Base-by-base conservation (phyloP, 352 stramenopile genomes). In the Phytophthora uliginosa region DNA sequence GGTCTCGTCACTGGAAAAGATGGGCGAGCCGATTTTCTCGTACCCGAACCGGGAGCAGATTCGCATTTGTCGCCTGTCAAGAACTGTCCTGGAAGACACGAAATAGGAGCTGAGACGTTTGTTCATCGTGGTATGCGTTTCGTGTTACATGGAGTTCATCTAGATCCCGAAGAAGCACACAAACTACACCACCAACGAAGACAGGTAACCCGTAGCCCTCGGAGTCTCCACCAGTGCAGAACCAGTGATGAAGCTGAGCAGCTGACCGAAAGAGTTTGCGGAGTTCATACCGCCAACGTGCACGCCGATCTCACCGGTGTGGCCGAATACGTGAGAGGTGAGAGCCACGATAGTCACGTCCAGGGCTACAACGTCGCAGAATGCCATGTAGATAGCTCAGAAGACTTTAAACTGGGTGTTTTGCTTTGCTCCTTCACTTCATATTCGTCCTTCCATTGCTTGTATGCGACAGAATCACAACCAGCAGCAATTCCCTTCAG, bases 31-130 rank as follows among this genome's bases (percentile, higher is more conserved):
- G 45, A 56, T 83, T 38, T 93, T 89, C 36, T 50, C 69, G 17
- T 94, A 95, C 73, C 71, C 77, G 4, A 92, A 92, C 51, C 83
- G 86, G 54, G 78, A 85, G 9, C 84, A 92, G 38, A 94, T 95
- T 40, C 84, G 86, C 8, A 67, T 95, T 47, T 95, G 88, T 55
- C 79, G 78, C 20, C 60, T 93, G 10, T 83, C 78, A 20, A 81
- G 76, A 73, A 65, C 34, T 42, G 24, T 52, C 42, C 6, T 13
- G 12, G 24, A 47, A 59, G 40, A 20, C 17, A 52, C 36, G 17
- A 42, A 73, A 66, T 67, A 73, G 31, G 13, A 59, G 24, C 5
- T 38, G 31, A 54, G 7, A 20, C 42, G 55, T 73, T 50, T 58
- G 26, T 57, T 20, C 3, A 42, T 60, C 52, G n/a, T 63, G 34